Evolutionary conservation across 495 filamentous ascomycete species (phyloP).

Genomic region (Trypethelium eluteriae): DNA sequence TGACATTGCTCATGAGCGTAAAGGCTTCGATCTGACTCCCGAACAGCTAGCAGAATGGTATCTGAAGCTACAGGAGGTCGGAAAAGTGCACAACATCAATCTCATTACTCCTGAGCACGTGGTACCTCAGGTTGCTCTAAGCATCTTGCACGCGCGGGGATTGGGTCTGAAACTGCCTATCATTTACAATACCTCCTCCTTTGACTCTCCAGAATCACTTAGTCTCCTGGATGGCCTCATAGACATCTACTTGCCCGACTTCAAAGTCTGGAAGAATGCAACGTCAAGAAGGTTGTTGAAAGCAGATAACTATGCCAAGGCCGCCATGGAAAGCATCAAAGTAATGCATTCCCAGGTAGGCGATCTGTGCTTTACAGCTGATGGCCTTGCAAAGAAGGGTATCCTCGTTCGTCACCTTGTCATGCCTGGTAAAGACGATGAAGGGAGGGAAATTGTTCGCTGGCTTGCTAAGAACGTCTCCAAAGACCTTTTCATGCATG

Average conservation of each 20-base stretch:
- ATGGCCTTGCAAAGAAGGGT: constrained; percentile 68
- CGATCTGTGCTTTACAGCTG: constrained; percentile 64
- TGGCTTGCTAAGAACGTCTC: constrained; percentile 63
- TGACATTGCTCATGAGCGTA: constrained; percentile 66
- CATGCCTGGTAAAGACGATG: constrained; percentile 65
- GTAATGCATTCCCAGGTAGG: constrained; percentile 71
- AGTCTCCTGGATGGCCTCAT: constrained; percentile 63
- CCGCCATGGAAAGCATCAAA: constrained; percentile 62
- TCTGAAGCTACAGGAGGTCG: constrained; percentile 65
- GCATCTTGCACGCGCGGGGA: constrained; percentile 58
- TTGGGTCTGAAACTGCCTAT: constrained; percentile 61
- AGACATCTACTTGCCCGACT: constrained; percentile 72
- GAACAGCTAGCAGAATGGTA: constrained; percentile 70
- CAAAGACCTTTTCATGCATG: constrained; percentile 51
- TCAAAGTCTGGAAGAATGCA: constrained; percentile 61
- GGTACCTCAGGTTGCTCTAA: constrained; percentile 65
- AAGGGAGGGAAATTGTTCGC: constrained; percentile 58
- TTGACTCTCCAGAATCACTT: constrained; percentile 61
- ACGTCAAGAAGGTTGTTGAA: constrained; percentile 65
- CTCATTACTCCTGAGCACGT: constrained; percentile 71
- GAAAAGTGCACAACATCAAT: constrained; percentile 72
- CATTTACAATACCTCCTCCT: constrained; percentile 71
- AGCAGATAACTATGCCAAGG: constrained; percentile 58
- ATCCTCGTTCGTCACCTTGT: constrained; percentile 67
- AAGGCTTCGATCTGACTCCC: constrained; percentile 67